Evolutionary conservation across 768 basidiomycete species (phyloP), one percentile per base, ranked within the genome.

Genomic region (Tylopilus vinaceipallidus): DNA sequence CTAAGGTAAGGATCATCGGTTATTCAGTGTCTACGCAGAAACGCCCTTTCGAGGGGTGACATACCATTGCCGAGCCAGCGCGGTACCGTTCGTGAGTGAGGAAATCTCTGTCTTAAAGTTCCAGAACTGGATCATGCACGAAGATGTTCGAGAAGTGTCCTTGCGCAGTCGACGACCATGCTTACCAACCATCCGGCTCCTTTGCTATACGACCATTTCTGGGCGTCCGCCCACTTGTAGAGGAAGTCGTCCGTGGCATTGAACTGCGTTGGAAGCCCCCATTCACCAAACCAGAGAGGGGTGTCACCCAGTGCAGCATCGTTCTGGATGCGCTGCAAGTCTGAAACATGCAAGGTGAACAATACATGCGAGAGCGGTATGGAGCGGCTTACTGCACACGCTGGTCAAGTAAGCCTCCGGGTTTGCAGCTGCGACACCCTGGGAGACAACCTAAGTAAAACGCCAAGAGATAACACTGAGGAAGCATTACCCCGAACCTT

Each of bases 91-190:
- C 0, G 66, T 68, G 23, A 68, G 49, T 1, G 48, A 45, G 2
- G 82, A 84, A 33, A 67, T 76, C 65, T 89, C 88, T 6, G 82
- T 73, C 58, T 84, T 86, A 73, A 89, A 88, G 65, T 81, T 87
- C 86, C 86, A 89, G 64, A 74, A 83, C 81, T 80, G 49, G 12
- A 37, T 13, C 4, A 22, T 23, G 13, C 19, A 6, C 34, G 27
- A 10, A 4, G 5, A 13, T 7, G 14, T 41, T 10, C 30, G 24
- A 17, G 29, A n/a, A n/a, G 17, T 3, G 7, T 2, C 8, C 33
- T 24, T 26, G 26, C 3, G 14, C 17, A 6, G 13, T 42, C 24
- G 20, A 39, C 3, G 40, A 33, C 10, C 2, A 22, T 10, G 73
- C 82, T 67, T 54, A 85, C 84, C 35, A 87, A 74, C 84, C 85